Base-by-base conservation (phyloP, 306 rosid species). In the Mimosa bimucronata region DNA sequence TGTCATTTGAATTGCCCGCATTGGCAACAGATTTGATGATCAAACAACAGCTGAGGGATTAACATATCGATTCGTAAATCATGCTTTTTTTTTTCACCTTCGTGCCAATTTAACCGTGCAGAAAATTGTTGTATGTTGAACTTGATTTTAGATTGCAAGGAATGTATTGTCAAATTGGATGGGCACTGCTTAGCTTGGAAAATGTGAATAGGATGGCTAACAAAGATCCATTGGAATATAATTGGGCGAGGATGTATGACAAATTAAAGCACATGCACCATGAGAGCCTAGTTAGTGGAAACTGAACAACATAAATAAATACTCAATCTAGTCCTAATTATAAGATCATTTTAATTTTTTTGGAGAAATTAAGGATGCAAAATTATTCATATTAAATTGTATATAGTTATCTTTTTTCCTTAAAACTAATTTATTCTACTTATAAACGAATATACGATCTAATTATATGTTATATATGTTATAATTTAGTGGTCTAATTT, bases 241-340 rank as follows among this genome's bases (percentile, higher is more conserved):
- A 41, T 41, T 52, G 80, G 29, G 19, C 10, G 34, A 2, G 40
- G 67, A 76, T 48, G 18, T 21, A 9, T 62, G 34, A 81, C 44
- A n/a, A n/a, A n/a, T n/a, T n/a, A 1, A 30, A 62, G 71, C 66
- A 82, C 21, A 70, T 28, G 75, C 73, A 75, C 26, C 7, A 29
- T 70, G 60, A 74, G 37, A 53, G 75, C 71, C 79, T 65, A 71
- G 69, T 75, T 71, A 71, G 28, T 5, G 46, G 79, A 73, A 45
- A 76, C 57, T 66, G 71, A 83, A 77, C 82, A 87, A 83, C 89
- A 90, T 89, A 87, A 86, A 92, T 72, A n/a, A n/a, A n/a, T n/a
- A n/a, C n/a, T n/a, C n/a, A n/a, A n/a, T n/a, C n/a, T n/a, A n/a
- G n/a, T n/a, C n/a, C n/a, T n/a, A n/a, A n/a, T n/a, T n/a, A n/a